A percentile compares a stretch with the other conserved stretches of the same genome.
Evolutionary conservation across 441 rosid genomes (phyloP).

Genomic region (Rhodomyrtus psidioides): DNA sequence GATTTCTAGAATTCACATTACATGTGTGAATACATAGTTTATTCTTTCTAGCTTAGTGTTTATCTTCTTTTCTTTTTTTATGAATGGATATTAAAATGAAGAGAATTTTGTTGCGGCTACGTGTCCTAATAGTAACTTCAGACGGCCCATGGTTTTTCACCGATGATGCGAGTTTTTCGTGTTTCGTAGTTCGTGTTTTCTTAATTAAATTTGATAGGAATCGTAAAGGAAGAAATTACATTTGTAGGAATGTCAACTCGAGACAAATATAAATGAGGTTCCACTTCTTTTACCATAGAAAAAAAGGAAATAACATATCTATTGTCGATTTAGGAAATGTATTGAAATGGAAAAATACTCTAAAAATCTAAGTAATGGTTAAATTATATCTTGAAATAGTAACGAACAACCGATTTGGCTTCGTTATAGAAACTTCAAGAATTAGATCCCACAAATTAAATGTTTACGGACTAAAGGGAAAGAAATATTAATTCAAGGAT

Average conservation of each 20-base stretch:
- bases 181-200: neutral
- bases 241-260: neutral
- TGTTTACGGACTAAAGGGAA: neutral
- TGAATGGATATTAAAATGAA: neutral
- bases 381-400: accelerated
- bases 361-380: neutral
- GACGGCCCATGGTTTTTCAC: neutral
- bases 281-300: neutral
- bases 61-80: neutral
- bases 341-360: neutral
- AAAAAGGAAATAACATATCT: neutral
- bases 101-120: neutral
- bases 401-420: neutral
- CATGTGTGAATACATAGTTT: neutral
- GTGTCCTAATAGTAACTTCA: neutral
- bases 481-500: neutral
- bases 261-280: neutral
- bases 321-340: neutral
- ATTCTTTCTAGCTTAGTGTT: neutral
- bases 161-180: accelerated
- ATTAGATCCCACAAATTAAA: neutral
- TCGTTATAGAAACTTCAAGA: neutral
- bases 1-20: neutral
- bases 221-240: neutral
- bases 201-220: neutral